Percentiles rank a stretch among this genome's conserved stretches.
phyloP scores from a whole-genome alignment of 805 yeast genomes.

The Kodamaea neixiangensis region DNA sequence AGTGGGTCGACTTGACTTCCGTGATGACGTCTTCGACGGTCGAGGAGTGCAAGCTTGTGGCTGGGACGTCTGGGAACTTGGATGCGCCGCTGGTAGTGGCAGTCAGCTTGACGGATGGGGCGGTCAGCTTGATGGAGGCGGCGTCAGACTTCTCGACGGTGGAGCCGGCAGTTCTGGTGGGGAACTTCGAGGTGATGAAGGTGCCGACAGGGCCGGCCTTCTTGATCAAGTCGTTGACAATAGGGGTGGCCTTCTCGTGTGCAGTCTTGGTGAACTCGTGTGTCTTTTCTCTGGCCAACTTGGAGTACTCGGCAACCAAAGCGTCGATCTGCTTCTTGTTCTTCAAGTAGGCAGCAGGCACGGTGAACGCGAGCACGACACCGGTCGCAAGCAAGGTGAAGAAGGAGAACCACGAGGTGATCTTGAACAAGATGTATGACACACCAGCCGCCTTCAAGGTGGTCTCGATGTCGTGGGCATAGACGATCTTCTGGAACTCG shows the following conservation, averaged over 20 bases:
- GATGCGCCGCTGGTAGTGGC: slow-evolving; percentile 37
- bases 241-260: slow-evolving; percentile 54
- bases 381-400: slow-evolving; percentile 62
- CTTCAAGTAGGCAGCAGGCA: slow-evolving; percentile 71
- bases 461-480: slow-evolving; percentile 68
- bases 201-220: slow-evolving; percentile 69
- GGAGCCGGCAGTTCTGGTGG: slow-evolving; percentile 71
- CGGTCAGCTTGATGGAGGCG: slow-evolving; percentile 36
- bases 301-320: slow-evolving; percentile 47
- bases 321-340: slow-evolving; percentile 79
- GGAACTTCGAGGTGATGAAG: slow-evolving; percentile 57
- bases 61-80: slow-evolving; percentile 45
- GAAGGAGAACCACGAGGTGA: slow-evolving; percentile 75
- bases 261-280: slow-evolving; percentile 41
- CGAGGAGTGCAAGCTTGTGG: slow-evolving; percentile 18
- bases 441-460: slow-evolving; percentile 73
- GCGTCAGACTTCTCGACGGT: slow-evolving; percentile 45
- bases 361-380: slow-evolving; percentile 65
- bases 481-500: slow-evolving; percentile 55
- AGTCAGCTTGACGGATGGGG: slow-evolving; percentile 11
- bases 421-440: slow-evolving; percentile 64
- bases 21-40: slow-evolving; percentile 15
- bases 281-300: slow-evolving; percentile 52
- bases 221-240: slow-evolving; percentile 54
- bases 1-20: slow-evolving; percentile 9